Evolutionary conservation across 148 eudicot species (phyloP), one percentile per base, ranked within the genome.

Genomic region (Polygonum aviculare): DNA sequence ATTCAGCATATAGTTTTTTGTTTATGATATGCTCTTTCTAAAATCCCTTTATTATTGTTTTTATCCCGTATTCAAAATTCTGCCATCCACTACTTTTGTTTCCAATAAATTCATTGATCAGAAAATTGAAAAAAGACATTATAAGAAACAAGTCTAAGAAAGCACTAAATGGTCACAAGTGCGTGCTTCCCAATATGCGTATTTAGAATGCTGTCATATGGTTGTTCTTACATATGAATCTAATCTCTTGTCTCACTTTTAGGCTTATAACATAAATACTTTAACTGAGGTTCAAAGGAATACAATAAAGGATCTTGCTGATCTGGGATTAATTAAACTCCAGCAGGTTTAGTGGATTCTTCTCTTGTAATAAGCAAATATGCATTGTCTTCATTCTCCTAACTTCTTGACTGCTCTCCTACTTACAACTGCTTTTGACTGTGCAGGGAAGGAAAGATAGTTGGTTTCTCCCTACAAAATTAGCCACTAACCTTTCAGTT

Each of bases 391-490:
- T 67, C 72, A 67, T 57, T 69, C 26, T 59, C 71, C 40, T 48
- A 47, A 21, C 69, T 12, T 54, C 1, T 33, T 67, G 18, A 31
- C 60, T 73, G 59, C 69, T 40, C 16, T 44, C 77, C 38, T 15
- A 26, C 67, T 63, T 81, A 18, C 18, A 21, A 7, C 65, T 54
- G 55, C 59, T 31, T 80, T 69, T 78, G 33, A 69, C 74, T 76
- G 72, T 82, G 55, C 82, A 95, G 99, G 99, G 98, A 48, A 90
- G 89, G 88, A 95, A 89, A 79, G 99, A 95, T 39, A 85, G 99
- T 79, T 95, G 99, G 99, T 95, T 95, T 78, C 77, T 95, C 72
- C 99, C 97, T 19, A 95, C 99, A 41, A 90, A 92, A 82, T 79
- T 95, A 60, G 97, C 91, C 52, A 95, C 97, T 50, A 92, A 90